These are phyloP conservation scores for Logfia minima DNA, from an alignment of 129 eudicot genomes.

Conservation along the genomic window DNA sequence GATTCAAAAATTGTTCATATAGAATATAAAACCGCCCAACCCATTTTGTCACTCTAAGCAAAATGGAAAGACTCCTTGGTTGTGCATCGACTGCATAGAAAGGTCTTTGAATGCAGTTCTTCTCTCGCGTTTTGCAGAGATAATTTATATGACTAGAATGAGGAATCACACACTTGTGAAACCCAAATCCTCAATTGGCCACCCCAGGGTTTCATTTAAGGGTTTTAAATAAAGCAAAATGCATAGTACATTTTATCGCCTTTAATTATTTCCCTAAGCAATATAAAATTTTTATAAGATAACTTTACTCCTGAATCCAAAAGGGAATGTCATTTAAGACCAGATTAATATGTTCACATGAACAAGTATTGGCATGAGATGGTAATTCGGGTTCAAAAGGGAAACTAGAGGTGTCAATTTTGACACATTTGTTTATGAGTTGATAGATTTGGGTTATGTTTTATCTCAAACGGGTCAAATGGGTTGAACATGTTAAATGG, in stretches of 20 bases:
- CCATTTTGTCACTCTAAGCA: not conserved
- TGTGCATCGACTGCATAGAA: not conserved
- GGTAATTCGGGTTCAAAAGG: not conserved
- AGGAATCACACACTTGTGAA: not conserved
- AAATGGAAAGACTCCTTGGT: not conserved
- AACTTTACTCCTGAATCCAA: not conserved
- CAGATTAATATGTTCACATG: not conserved
- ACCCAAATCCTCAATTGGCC: not conserved
- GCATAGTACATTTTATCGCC: not conserved
- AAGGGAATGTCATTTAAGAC: not conserved
- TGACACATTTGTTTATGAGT: not conserved
- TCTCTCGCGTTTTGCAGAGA: not conserved
- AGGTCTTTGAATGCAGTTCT: not conserved
- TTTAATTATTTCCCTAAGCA: not conserved
- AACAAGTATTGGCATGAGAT: not conserved
- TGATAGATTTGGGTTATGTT: not conserved
- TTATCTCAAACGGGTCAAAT: not conserved
- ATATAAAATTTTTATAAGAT: no score
- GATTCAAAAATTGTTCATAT: not conserved
- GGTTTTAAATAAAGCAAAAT: no score
- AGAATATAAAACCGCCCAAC: not conserved
- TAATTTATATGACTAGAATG: not conserved
- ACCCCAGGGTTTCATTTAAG: no score
- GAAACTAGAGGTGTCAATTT: not conserved
- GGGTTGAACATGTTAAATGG: not conserved